phyloP scores from a whole-genome alignment of 83 land plant species.

The Isoetes engelmannii region DNA sequence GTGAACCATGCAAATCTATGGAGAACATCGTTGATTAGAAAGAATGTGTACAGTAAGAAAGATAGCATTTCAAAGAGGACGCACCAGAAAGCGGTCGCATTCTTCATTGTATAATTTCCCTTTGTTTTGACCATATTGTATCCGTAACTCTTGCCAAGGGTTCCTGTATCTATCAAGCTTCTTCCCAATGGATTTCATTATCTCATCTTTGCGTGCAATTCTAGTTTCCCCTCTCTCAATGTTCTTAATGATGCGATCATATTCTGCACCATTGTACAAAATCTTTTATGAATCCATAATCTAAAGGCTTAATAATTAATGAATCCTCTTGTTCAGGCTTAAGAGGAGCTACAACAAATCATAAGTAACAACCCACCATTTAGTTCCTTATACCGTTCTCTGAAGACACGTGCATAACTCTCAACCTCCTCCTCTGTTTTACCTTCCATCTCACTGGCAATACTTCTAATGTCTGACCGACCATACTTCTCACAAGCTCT shows the following conservation, averaged over 20 bases:
- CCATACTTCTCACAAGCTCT: conserved; percentile 99
- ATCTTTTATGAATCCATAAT: not conserved
- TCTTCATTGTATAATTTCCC: conserved; percentile 99
- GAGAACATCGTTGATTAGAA: conserved; percentile 3
- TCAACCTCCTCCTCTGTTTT: conserved; percentile 95
- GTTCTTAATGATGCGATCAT: conserved; percentile 88
- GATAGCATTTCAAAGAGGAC: not conserved
- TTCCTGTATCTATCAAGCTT: conserved; percentile 94
- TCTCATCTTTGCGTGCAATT: conserved; percentile 94
- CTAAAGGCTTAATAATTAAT: not conserved
- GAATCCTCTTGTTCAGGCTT: not conserved
- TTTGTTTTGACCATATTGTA: conserved; percentile 99
- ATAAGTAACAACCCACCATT: conserved; percentile 44
- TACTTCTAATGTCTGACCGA: conserved; percentile 73
- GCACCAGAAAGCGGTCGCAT: conserved; percentile 95
- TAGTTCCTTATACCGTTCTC: conserved; percentile 81
- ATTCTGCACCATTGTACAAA: conserved; percentile 39
- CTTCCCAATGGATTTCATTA: conserved; percentile 97
- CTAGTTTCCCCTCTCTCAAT: conserved; percentile 98
- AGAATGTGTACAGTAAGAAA: not conserved
- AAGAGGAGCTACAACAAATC: not conserved
- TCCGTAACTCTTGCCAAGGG: conserved; percentile 93
- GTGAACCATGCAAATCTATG: conserved; percentile 88
- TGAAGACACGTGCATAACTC: conserved; percentile 83
- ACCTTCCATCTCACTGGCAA: conserved; percentile 97